phyloP scores from a whole-genome alignment of 257 asterid genomes.

The Ligustrum vulgare region DNA sequence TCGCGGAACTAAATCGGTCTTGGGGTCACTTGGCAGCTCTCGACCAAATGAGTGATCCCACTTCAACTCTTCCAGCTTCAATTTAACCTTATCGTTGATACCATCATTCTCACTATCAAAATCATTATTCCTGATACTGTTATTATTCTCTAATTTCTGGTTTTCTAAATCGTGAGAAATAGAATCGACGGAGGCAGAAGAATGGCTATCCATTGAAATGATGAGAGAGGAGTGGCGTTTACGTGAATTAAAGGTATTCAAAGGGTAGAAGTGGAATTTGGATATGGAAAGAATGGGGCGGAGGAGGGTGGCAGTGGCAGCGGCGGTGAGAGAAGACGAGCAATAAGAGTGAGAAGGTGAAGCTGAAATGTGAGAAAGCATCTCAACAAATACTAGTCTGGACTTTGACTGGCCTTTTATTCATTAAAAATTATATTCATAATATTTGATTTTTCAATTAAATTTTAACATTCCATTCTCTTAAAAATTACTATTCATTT shows the following conservation, averaged over 20 bases:
- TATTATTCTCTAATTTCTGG: slow-evolving; percentile 40
- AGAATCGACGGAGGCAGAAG: slow-evolving; percentile 56
- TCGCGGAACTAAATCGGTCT: slow-evolving; percentile 67
- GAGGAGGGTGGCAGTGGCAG: slow-evolving; percentile 42
- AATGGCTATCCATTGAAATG: slow-evolving; percentile 54
- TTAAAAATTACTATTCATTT: too few relatives aligned
- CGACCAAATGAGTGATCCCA: slow-evolving; percentile 93
- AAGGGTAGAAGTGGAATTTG: slow-evolving; percentile 38
- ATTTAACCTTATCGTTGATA: slow-evolving; percentile 28
- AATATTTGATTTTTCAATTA: too few relatives aligned
- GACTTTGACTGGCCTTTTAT: background rate
- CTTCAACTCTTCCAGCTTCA: slow-evolving; percentile 76
- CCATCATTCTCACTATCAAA: slow-evolving; percentile 1
- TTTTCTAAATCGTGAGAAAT: slow-evolving; percentile 61
- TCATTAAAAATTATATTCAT: too few relatives aligned
- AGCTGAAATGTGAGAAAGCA: slow-evolving; percentile 49
- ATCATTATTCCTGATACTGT: slow-evolving; percentile 6
- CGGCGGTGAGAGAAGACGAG: slow-evolving; percentile 33
- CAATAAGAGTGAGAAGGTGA: slow-evolving; percentile 38
- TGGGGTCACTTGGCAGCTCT: slow-evolving; percentile 84
- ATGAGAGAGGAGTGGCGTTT: slow-evolving; percentile 36
- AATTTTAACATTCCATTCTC: too few relatives aligned
- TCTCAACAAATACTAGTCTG: slow-evolving; percentile 12
- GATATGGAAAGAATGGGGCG: slow-evolving; percentile 21
- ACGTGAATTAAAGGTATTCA: slow-evolving; percentile 25